A percentile compares a stretch with the other conserved stretches of the same genome.
Conservation (phyloP, 169 alveolate species). For the Plasmodium coatneyi region DNA sequence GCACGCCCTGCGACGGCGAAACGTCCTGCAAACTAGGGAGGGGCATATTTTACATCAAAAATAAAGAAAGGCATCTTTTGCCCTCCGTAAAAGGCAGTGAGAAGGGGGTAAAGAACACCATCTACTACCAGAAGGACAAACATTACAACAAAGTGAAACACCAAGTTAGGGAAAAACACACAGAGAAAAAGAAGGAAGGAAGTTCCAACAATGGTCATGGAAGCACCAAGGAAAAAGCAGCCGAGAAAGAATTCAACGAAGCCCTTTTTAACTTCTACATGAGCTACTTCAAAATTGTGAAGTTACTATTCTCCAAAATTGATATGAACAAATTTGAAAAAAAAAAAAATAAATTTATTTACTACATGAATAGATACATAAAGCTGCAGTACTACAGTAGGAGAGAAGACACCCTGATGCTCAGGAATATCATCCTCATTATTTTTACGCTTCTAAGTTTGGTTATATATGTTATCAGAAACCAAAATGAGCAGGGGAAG, state of each 20-base stretch:
- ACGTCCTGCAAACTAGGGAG: neutral
- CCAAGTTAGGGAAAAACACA: neutral
- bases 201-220: neutral
- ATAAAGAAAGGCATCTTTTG: neutral
- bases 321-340: constrained; percentile 69
- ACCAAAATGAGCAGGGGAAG: constrained; percentile 8
- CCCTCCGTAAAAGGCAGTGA: neutral
- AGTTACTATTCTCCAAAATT: constrained; percentile 37
- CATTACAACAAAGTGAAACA: neutral
- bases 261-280: constrained; percentile 42
- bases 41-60: constrained; percentile 5
- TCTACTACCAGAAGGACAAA: neutral
- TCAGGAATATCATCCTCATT: constrained; percentile 33
- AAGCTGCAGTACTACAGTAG: constrained; percentile 44
- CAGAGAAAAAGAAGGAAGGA: neutral
- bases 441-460: constrained; percentile 40
- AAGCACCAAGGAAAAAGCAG: neutral
- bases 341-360: constrained; percentile 62
- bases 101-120: neutral
- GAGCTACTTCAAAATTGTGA: constrained; percentile 49
- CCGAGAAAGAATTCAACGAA: constrained; percentile 32
- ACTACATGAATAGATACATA: constrained; percentile 52
- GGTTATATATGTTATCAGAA: constrained; percentile 10
- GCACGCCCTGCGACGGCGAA: neutral
- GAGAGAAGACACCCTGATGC: constrained; percentile 28